A percentile compares a stretch with the other conserved stretches of the same genome.
These are phyloP conservation scores for Lepidium campestre DNA, from an alignment of 441 rosid genomes.

Conservation along the genomic window DNA sequence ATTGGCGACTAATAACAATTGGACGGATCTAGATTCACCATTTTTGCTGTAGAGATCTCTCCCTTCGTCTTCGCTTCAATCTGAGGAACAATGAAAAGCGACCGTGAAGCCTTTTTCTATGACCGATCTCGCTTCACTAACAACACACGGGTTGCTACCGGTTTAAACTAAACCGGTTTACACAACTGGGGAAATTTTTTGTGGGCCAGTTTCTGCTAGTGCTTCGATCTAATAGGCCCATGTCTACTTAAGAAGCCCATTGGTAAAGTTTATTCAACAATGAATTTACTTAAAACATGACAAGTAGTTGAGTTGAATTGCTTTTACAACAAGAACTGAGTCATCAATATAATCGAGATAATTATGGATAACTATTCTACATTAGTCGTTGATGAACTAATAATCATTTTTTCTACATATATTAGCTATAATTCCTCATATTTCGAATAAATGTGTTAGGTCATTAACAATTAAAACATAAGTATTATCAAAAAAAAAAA, in stretches of 20 bases:
- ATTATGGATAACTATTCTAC: no score
- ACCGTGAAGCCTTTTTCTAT: neutral
- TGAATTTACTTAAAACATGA: no score
- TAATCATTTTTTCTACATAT: no score
- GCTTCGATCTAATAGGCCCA: neutral
- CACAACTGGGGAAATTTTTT: neutral
- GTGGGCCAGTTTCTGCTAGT: conserved; percentile 4
- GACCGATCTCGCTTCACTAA: neutral
- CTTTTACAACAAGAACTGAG: no score
- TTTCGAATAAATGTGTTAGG: no score
- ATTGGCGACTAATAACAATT: neutral
- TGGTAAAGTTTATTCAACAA: neutral
- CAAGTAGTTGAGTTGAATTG: no score
- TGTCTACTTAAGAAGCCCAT: neutral
- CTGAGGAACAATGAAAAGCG: neutral
- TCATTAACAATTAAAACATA: no score
- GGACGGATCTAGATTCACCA: conserved; percentile 14
- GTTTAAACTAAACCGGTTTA: neutral
- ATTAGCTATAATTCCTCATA: no score
- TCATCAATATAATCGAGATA: no score
- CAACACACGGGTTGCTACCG: neutral
- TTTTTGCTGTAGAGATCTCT: conserved; percentile 6
- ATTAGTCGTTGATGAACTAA: no score
- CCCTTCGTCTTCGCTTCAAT: conserved; percentile 16
- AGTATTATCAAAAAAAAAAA: no score